Conservation (phyloP, 208 protist genomes). For the Endotrypanum monterogeii region DNA sequence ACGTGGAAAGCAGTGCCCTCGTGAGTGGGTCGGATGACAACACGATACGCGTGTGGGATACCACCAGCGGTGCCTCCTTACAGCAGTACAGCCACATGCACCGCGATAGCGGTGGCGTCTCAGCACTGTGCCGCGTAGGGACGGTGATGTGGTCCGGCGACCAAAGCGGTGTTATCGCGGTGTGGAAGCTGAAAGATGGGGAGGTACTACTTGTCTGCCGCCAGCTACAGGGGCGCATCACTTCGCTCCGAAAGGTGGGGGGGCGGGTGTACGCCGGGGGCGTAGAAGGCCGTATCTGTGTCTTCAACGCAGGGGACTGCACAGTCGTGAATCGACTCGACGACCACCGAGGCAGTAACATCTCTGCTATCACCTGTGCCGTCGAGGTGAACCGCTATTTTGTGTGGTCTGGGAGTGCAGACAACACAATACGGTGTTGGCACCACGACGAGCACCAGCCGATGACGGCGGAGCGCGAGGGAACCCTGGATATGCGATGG, state of each 20-base stretch:
- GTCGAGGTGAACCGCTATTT: constrained; percentile 75
- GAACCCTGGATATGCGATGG: constrained; percentile 83
- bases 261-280: constrained; percentile 58
- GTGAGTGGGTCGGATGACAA: constrained; percentile 84
- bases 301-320: constrained; percentile 63
- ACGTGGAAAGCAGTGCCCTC: constrained; percentile 72
- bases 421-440: constrained; percentile 81
- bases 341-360: constrained; percentile 46
- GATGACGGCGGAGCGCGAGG: constrained; percentile 60
- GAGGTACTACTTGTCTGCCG: constrained; percentile 37
- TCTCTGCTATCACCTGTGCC: constrained; percentile 52
- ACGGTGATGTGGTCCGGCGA: constrained; percentile 90
- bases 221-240: constrained; percentile 51
- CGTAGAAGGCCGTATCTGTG: constrained; percentile 54
- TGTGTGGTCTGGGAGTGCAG: constrained; percentile 68
- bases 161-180: constrained; percentile 56
- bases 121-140: constrained; percentile 76
- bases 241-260: constrained; percentile 50
- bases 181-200: constrained; percentile 67
- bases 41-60: constrained; percentile 83
- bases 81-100: constrained; percentile 60
- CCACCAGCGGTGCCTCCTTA: constrained; percentile 39
- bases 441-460: constrained; percentile 85
- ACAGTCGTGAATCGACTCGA: constrained; percentile 42
- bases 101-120: constrained; percentile 61